Conservation (phyloP, 352 stramenopile genomes). For the Globisporangium nagaii region DNA sequence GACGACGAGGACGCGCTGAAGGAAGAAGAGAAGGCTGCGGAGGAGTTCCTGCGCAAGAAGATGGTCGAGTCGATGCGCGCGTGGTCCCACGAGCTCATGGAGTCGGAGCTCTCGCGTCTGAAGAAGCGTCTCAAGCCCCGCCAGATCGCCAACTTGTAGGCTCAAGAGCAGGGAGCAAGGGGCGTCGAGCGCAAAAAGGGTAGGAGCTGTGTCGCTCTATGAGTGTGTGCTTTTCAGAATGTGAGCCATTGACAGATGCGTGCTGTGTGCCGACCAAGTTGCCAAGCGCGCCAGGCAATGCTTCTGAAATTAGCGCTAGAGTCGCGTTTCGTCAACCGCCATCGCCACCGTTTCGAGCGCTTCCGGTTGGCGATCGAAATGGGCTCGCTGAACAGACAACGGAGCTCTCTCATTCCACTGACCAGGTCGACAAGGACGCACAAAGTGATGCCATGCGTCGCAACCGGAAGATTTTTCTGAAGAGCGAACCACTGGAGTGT, state of each 20-base stretch:
- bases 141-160: constrained; percentile 46
- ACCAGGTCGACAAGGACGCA: too few species aligned
- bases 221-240: neutral
- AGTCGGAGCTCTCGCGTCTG: constrained; percentile 56
- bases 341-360: neutral
- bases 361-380: neutral
- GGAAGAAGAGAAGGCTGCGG: constrained; percentile 28
- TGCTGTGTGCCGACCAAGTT: too few species aligned
- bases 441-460: constrained; percentile 5
- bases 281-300: too few species aligned
- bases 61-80: constrained; percentile 63
- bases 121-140: constrained; percentile 68
- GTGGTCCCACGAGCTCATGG: constrained; percentile 73
- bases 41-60: constrained; percentile 70
- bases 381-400: too few species aligned
- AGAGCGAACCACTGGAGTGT: constrained; percentile 11
- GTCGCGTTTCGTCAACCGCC: neutral
- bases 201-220: too few species aligned
- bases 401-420: too few species aligned
- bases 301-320: neutral
- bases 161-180: neutral
- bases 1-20: constrained; percentile 28
- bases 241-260: too few species aligned
- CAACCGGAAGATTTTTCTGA: neutral
- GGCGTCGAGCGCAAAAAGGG: neutral